These are phyloP conservation scores for Lolium rigidum DNA, from an alignment of 176 grass and related monocot genomes.

Conservation along the genomic window DNA sequence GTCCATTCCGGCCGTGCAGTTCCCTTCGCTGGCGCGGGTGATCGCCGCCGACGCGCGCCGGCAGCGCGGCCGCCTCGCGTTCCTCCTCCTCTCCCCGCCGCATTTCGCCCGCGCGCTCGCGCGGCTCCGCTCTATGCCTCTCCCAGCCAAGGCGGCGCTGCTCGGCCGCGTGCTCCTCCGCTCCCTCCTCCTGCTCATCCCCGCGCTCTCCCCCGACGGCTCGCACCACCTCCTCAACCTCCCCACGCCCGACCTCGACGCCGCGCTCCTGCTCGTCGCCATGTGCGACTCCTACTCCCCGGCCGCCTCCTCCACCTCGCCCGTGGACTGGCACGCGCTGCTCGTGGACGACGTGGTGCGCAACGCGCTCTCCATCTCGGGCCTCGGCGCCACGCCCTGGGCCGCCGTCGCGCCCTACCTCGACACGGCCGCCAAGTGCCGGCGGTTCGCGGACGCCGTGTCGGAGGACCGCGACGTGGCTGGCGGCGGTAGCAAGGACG, in stretches of 20 bases:
- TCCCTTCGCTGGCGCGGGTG: slow-evolving; percentile 50
- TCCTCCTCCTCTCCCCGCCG: slow-evolving; percentile 80
- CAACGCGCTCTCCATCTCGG: slow-evolving; percentile 56
- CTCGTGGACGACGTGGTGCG: slow-evolving; percentile 56
- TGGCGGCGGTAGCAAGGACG: slow-evolving; percentile 6
- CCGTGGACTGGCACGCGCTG: slow-evolving; percentile 67
- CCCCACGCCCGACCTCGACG: slow-evolving; percentile 60
- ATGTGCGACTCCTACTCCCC: slow-evolving; percentile 82
- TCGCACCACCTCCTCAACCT: slow-evolving; percentile 49
- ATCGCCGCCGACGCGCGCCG: slow-evolving; percentile 55
- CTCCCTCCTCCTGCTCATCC: slow-evolving; percentile 65
- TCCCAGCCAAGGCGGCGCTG: slow-evolving; percentile 65
- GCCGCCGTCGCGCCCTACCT: slow-evolving; percentile 58
- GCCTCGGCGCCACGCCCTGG: slow-evolving; percentile 75
- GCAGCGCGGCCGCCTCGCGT: slow-evolving; percentile 70
- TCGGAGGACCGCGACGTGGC: slow-evolving; percentile 10
- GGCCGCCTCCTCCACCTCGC: not conserved
- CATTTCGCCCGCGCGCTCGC: slow-evolving; percentile 76
- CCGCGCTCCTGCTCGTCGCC: slow-evolving; percentile 78
- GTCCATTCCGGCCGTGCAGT: slow-evolving; percentile 35
- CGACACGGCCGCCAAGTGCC: slow-evolving; percentile 77
- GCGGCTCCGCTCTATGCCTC: slow-evolving; percentile 65
- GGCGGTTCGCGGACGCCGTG: slow-evolving; percentile 70
- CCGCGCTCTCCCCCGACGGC: slow-evolving; percentile 42
- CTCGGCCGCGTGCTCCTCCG: slow-evolving; percentile 82